These are phyloP conservation scores for Asterophora lycoperdoides DNA, from an alignment of 768 basidiomycete species.

Conservation along the genomic window DNA sequence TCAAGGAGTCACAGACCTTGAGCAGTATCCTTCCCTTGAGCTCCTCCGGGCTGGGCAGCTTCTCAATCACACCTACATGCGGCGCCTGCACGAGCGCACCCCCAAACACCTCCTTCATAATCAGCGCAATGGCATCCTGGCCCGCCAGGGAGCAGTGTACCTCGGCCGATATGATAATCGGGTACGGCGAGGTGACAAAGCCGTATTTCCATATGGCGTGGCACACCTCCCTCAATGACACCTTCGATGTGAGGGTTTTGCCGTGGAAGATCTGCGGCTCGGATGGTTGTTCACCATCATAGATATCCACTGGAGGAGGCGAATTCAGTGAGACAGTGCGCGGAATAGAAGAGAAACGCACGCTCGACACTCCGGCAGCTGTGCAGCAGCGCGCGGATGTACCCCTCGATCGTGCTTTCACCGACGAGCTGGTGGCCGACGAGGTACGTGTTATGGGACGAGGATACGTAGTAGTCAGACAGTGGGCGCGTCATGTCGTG, in stretches of 20 bases:
- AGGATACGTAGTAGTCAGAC: constrained; percentile 83
- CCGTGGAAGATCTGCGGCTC: constrained; percentile 94
- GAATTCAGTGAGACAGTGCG: background rate
- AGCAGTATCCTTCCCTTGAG: constrained; percentile 77
- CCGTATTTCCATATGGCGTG: constrained; percentile 87
- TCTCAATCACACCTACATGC: constrained; percentile 42
- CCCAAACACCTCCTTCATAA: constrained; percentile 46
- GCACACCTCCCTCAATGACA: constrained; percentile 80
- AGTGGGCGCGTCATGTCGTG: constrained; percentile 92
- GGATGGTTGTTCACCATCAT: constrained; percentile 61
- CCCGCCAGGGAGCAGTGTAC: constrained; percentile 75
- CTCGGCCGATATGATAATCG: constrained; percentile 96
- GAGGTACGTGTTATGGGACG: constrained; percentile 89
- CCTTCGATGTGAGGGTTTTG: constrained; percentile 84
- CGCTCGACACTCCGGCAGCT: constrained; percentile 91
- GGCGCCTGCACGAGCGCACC: constrained; percentile 33
- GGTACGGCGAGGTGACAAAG: constrained; percentile 91
- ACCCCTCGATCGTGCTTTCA: constrained; percentile 88
- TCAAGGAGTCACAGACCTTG: constrained; percentile 49
- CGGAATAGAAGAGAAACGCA: constrained; percentile 34
- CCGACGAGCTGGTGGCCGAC: constrained; percentile 86
- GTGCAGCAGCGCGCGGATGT: constrained; percentile 85
- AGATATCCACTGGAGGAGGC: constrained; percentile 72
- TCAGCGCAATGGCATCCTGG: constrained; percentile 45
- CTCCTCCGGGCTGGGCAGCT: constrained; percentile 84